Evolutionary conservation across 768 basidiomycete species (phyloP).

Genomic region (Agaricus subrufescens): DNA sequence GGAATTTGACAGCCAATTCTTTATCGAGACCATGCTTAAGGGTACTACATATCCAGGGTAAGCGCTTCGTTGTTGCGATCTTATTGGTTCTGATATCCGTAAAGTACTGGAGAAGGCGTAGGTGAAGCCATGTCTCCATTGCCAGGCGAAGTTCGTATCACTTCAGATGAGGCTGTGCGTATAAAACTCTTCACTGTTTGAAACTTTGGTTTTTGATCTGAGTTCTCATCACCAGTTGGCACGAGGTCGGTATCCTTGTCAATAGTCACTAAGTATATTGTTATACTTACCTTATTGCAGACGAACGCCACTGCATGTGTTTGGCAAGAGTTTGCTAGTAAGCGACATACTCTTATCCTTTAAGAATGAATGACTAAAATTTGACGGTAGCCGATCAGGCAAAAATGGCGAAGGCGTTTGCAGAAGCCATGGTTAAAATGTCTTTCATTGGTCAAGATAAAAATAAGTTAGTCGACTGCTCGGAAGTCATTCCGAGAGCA

Average conservation of each 20-base stretch:
- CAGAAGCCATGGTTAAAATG: constrained; percentile 39
- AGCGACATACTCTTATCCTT: neutral
- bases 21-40: constrained; percentile 34
- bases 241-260: neutral
- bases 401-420: constrained; percentile 30
- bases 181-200: neutral
- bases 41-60: constrained; percentile 36
- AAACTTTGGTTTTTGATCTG: neutral
- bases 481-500: constrained; percentile 37
- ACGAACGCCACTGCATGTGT: constrained; percentile 42
- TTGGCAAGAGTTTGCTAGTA: constrained; percentile 42
- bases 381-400: constrained; percentile 23
- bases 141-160: constrained; percentile 37
- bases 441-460: constrained; percentile 36
- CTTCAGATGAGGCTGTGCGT: constrained; percentile 29
- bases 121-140: constrained; percentile 36
- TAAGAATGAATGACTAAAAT: neutral
- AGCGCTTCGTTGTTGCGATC: neutral
- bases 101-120: neutral
- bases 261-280: neutral
- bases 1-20: constrained; percentile 41
- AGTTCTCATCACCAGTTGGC: neutral
- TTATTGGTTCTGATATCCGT: neutral
- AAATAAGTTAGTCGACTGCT: constrained; percentile 36
- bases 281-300: constrained; percentile 14